Conservation (phyloP, 208 protist genomes). For the Trypanosoma platydactyli region DNA sequence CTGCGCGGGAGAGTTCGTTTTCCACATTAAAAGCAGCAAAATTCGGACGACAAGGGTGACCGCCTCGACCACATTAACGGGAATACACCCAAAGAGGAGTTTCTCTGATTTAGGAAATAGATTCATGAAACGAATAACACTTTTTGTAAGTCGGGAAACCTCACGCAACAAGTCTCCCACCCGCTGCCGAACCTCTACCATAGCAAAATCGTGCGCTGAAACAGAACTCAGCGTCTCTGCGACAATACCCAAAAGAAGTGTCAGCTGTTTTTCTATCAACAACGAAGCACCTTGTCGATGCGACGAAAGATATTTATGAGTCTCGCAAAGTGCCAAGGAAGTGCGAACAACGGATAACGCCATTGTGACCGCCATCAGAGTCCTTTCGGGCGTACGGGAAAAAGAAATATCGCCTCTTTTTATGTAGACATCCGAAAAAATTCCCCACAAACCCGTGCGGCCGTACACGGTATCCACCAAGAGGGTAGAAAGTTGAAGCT, state of each 20-base stretch:
- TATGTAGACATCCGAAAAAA: conserved; percentile 22
- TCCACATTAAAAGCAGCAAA: conserved; percentile 3
- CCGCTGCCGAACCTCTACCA: background rate
- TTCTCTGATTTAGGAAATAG: conserved; percentile 18
- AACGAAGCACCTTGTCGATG: background rate
- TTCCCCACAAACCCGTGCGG: conserved; percentile 14
- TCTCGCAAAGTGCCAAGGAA: conserved; percentile 7
- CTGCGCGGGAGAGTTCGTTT: background rate
- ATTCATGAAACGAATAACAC: conserved; percentile 13
- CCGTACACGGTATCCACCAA: conserved; percentile 22
- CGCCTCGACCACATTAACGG: conserved; percentile 9
- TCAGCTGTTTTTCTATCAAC: conserved; percentile 24
- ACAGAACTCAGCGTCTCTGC: conserved; percentile 13
- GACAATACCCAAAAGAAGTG: conserved; percentile 30
- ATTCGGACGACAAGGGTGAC: conserved; percentile 12
- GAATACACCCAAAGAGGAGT: conserved; percentile 15
- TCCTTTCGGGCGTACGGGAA: conserved; percentile 3
- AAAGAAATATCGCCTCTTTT: background rate
- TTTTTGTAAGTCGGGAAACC: background rate
- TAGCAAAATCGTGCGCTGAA: background rate
- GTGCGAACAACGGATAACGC: conserved; percentile 17
- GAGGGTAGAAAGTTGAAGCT: conserved; percentile 12
- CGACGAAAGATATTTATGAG: background rate
- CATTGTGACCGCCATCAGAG: background rate
- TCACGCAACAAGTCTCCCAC: background rate